Conservation (phyloP, 495 filamentous ascomycete species). For the Letharia lupina region DNA sequence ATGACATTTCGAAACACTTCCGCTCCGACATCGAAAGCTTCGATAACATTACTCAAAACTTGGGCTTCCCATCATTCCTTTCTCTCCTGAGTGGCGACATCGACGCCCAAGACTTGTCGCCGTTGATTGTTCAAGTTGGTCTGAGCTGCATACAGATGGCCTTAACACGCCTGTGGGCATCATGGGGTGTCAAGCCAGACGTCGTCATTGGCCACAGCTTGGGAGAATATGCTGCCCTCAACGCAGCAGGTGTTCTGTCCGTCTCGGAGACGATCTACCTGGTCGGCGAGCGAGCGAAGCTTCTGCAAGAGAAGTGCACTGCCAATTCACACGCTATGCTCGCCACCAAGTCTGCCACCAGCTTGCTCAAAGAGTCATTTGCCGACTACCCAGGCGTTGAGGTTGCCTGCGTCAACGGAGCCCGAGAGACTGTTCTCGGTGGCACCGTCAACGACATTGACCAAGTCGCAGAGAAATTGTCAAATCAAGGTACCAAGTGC, state of each 20-base stretch:
- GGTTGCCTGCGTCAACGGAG: conserved; percentile 47
- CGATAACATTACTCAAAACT: conserved; percentile 48
- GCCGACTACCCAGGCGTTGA: conserved; percentile 26
- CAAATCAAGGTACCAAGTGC: conserved; percentile 51
- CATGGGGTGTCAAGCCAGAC: conserved; percentile 67
- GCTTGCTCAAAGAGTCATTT: conserved; percentile 8
- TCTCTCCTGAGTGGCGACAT: conserved; percentile 49
- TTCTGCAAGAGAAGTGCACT: conserved; percentile 65
- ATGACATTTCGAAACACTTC: conserved; percentile 52
- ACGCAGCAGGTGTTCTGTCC: conserved; percentile 71
- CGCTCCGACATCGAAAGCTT: conserved; percentile 56
- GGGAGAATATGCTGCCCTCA: conserved; percentile 81
- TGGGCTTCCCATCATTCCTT: conserved; percentile 61
- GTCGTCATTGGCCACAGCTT: conserved; percentile 80
- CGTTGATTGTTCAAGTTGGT: conserved; percentile 70
- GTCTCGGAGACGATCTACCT: conserved; percentile 73
- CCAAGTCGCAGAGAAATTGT: conserved; percentile 49
- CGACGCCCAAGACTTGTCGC: conserved; percentile 49
- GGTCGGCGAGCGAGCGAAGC: conserved; percentile 65
- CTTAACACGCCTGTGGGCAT: conserved; percentile 67
- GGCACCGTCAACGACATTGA: conserved; percentile 43
- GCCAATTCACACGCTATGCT: conserved; percentile 59
- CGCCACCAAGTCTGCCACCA: conserved; percentile 34
- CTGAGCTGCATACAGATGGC: conserved; percentile 79
- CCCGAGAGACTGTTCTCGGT: conserved; percentile 44